Conservation (phyloP, 2,329 filamentous ascomycete species). For the Thelonectria discophora region DNA sequence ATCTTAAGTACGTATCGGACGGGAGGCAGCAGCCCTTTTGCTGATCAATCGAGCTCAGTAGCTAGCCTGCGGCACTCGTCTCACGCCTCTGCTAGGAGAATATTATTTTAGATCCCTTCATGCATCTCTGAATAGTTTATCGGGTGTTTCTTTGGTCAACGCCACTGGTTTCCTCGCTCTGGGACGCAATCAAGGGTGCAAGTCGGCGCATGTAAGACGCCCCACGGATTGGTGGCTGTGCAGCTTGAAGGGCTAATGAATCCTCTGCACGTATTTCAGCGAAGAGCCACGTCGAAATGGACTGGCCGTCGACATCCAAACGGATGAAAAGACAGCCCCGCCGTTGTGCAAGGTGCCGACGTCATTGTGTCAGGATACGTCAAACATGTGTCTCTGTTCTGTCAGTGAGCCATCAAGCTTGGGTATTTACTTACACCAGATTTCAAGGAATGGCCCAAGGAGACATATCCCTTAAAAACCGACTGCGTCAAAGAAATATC, state of each 20-base stretch:
- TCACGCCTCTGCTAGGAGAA: not conserved
- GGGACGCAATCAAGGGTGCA: not conserved
- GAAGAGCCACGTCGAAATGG: not conserved
- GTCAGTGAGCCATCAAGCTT: too few species aligned
- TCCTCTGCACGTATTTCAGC: not conserved
- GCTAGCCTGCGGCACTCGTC: not conserved
- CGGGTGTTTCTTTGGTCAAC: not conserved
- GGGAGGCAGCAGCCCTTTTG: too few species aligned
- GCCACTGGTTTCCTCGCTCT: not conserved
- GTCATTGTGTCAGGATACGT: not conserved
- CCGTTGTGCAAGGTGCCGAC: not conserved
- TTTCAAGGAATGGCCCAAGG: not conserved
- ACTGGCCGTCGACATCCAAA: not conserved
- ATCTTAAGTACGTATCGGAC: not conserved
- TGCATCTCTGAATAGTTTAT: not conserved
- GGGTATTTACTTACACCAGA: not conserved
- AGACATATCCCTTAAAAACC: not conserved
- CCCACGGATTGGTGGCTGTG: not conserved
- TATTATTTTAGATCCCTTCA: not conserved
- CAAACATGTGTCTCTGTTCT: not conserved
- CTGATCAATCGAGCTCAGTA: not conserved
- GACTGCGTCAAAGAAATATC: not conserved
- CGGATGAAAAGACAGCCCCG: not conserved
- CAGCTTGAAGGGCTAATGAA: not conserved
- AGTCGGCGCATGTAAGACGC: not conserved